phyloP scores from a whole-genome alignment of 169 alveolate genomes.

The Plasmodium gonderi region DNA sequence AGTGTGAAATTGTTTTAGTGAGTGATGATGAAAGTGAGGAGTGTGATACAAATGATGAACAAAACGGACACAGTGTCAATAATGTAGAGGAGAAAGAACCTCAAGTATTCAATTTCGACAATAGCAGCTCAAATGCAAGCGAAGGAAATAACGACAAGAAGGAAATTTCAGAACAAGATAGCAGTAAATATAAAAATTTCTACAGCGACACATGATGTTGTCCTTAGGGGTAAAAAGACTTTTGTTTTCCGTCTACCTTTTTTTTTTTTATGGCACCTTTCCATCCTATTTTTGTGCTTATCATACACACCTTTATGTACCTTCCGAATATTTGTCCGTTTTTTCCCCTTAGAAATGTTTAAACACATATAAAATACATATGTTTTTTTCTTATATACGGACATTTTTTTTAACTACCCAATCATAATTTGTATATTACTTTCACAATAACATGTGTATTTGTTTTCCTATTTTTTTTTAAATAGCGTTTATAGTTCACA shows the following conservation, averaged over 20 bases:
- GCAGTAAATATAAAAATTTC: neutral
- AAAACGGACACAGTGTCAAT: neutral
- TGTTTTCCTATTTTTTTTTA: neutral
- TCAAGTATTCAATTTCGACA: neutral
- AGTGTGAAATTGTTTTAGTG: slow-evolving; percentile 11
- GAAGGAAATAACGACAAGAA: neutral
- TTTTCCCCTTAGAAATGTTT: too few species aligned
- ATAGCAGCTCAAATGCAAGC: neutral
- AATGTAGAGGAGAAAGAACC: neutral
- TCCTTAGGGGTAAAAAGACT: neutral
- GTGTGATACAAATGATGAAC: neutral
- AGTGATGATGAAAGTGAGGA: slow-evolving; percentile 15
- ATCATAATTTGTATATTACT: too few species aligned
- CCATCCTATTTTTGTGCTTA: neutral
- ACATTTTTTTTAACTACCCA: too few species aligned
- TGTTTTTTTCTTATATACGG: too few species aligned
- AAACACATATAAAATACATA: too few species aligned
- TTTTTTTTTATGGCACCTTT: neutral
- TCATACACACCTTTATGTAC: neutral
- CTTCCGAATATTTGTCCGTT: too few species aligned
- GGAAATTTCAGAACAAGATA: neutral
- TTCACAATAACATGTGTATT: neutral
- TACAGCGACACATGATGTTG: slow-evolving; percentile 2
- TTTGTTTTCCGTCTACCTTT: neutral
- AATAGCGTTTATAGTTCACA: neutral